Evolutionary conservation across 2,329 filamentous ascomycete species (phyloP).

Genomic region (Alternaria hordeiaustralica): DNA sequence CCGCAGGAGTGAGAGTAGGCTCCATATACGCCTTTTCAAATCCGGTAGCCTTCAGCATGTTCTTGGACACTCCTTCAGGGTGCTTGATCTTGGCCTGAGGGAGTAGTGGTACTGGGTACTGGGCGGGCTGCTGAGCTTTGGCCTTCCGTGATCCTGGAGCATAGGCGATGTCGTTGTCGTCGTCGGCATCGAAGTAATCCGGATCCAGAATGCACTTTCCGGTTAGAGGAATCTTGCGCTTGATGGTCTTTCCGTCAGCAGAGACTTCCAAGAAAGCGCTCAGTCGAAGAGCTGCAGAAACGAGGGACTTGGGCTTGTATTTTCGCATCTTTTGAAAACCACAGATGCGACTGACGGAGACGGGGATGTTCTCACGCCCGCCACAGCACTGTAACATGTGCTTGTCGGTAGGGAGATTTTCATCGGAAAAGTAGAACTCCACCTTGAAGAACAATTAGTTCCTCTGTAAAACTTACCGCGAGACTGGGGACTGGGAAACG

Average conservation of each 20-base stretch:
- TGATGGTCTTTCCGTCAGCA: constrained; percentile 51
- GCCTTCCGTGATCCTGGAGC: constrained; percentile 26
- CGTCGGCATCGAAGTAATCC: constrained; percentile 28
- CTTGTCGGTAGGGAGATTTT: constrained; percentile 53
- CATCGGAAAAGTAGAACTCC: constrained; percentile 59
- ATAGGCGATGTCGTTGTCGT: constrained; percentile 39
- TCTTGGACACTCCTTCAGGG: constrained; percentile 49
- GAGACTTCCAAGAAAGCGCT: constrained; percentile 52
- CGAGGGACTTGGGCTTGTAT: constrained; percentile 49
- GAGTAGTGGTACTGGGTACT: constrained; percentile 30
- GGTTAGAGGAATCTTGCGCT: constrained; percentile 50
- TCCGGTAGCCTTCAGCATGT: constrained; percentile 53
- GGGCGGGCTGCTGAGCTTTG: constrained; percentile 23
- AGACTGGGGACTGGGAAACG: neutral
- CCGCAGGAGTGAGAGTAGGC: constrained; percentile 73
- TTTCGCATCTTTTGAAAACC: constrained; percentile 56
- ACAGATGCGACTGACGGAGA: constrained; percentile 52
- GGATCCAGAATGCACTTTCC: constrained; percentile 39
- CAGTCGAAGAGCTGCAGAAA: constrained; percentile 51
- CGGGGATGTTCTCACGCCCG: constrained; percentile 50
- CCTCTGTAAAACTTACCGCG: neutral
- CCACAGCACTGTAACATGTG: constrained; percentile 52
- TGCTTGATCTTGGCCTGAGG: constrained; percentile 39
- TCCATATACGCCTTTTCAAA: constrained; percentile 79
- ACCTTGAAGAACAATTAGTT: constrained; percentile 43